Evolutionary conservation across 176 grass and related monocot species (phyloP), one percentile per base, ranked within the genome.

Genomic region (Hyparrhenia diplandra): DNA sequence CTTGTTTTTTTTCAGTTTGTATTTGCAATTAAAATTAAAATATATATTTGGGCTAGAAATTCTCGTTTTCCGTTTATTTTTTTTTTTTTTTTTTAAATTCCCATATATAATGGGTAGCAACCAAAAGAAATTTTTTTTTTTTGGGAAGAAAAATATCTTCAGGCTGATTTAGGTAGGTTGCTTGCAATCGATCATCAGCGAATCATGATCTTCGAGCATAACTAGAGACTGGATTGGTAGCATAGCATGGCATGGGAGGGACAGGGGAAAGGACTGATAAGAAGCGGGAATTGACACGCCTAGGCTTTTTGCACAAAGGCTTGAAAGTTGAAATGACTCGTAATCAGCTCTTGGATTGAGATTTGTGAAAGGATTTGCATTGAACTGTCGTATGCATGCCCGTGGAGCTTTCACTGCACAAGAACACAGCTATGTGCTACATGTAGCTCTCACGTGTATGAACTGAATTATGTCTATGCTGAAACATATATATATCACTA

Each of bases 121-220:
- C n/a, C n/a, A n/a, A n/a, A n/a, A n/a, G 28, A 35, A 31, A 37
- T 3, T 49, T 13, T n/a, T 55, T 55, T 55, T 55, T 2, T 4
- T 60, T 23, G 5, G 17, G 6, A 64, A 64, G 5, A 10, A 9
- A 37, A 40, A 24, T 18, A 30, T 73, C 58, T 64, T 3, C 47
- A 51, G 69, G 14, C 71, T 73, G 10, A 24, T 63, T 16, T 51
- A 34, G 30, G 29, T 70, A 16, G 11, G 39, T 31, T 25, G 35
- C 47, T 75, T 57, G 21, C 54, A 23, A 10, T 9, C 8, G 8
- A 77, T 71, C 54, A 77, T 71, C 54, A 61, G 31, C 21, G 75
- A 85, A 78, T 71, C 74, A 60, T 85, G 20, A 78, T 63, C 29
- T 61, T 61, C 51, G 13, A 35, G 20, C 54, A 70, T 7, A 57